Evolutionary conservation across 1,284 basidiomycete genomes (phyloP).

Genomic region (Dichomitus squalens): DNA sequence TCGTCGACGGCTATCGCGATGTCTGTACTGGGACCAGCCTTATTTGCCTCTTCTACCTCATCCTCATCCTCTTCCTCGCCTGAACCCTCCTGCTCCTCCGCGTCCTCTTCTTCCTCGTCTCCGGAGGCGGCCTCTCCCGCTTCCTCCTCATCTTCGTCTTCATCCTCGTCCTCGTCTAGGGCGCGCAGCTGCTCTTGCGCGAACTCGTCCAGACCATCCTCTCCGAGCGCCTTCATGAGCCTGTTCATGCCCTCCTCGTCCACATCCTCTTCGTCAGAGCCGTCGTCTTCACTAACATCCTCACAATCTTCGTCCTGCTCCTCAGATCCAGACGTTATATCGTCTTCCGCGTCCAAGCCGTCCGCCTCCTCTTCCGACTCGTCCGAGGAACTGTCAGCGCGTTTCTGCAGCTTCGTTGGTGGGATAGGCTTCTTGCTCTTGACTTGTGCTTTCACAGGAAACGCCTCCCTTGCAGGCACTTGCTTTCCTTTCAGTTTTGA

Average conservation of each 20-base stretch:
- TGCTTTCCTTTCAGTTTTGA: conserved; percentile 12
- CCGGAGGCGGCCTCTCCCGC: conserved; percentile 31
- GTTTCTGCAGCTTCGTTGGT: conserved; percentile 14
- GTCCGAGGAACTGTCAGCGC: conserved; percentile 14
- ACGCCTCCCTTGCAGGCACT: not conserved
- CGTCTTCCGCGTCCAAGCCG: conserved; percentile 36
- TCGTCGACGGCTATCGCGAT: conserved; percentile 69
- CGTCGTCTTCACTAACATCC: conserved; percentile 35
- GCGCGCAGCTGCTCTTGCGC: conserved; percentile 52
- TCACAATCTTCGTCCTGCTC: conserved; percentile 32
- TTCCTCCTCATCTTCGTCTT: too few species aligned
- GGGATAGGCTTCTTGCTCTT: conserved; percentile 4
- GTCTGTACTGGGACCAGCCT: conserved; percentile 30
- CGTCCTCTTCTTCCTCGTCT: conserved; percentile 37
- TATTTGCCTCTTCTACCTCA: conserved; percentile 31
- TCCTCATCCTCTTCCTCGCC: conserved; percentile 21
- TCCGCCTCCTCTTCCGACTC: conserved; percentile 25
- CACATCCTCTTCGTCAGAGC: conserved; percentile 46
- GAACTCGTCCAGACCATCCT: conserved; percentile 68
- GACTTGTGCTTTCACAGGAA: conserved; percentile 1
- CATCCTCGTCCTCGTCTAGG: too few species aligned
- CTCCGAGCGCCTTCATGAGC: conserved; percentile 67
- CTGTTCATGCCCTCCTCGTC: conserved; percentile 68
- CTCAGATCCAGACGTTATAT: conserved; percentile 4
- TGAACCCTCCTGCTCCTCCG: conserved; percentile 20